Percentiles rank a stretch among this genome's conserved stretches.
Conservation (phyloP, 192 early-diverging fungal genomes). For the Irineochytrium annulatum region DNA sequence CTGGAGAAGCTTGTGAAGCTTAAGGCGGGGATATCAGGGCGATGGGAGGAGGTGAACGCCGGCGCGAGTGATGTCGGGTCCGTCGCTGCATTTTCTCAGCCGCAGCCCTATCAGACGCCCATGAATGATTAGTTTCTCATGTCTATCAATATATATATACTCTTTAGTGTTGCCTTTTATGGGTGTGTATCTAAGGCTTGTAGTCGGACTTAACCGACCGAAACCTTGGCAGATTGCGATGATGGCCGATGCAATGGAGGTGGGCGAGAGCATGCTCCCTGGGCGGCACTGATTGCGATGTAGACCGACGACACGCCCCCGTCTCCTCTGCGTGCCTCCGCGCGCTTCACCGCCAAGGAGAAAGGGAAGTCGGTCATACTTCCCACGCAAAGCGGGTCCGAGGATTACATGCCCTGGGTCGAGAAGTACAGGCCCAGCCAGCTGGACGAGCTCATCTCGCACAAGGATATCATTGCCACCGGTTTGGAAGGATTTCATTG, state of each 20-base stretch:
- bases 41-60: neutral
- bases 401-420: conserved; percentile 51
- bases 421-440: conserved; percentile 91
- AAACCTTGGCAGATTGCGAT: too few species aligned
- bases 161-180: too few species aligned
- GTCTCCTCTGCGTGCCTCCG: conserved; percentile 11
- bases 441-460: conserved; percentile 93
- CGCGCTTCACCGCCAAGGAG: conserved; percentile 8
- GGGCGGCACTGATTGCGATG: too few species aligned
- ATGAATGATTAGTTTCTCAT: conserved; percentile 1
- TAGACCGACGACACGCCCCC: neutral
- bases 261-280: conserved; percentile 4
- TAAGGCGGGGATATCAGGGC: neutral
- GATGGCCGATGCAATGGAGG: conserved; percentile 20
- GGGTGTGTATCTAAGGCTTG: too few species aligned
- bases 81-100: neutral
- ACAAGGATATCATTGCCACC: conserved; percentile 85
- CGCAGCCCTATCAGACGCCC: neutral
- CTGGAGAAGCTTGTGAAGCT: conserved; percentile 18
- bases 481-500: conserved; percentile 47
- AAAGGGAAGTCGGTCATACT: conserved; percentile 21
- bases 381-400: conserved; percentile 10
- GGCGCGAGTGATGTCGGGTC: neutral
- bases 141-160: too few species aligned
- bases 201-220: too few species aligned